Evolutionary conservation across 1,284 basidiomycete species (phyloP).

Genomic region (Malassezia nana): DNA sequence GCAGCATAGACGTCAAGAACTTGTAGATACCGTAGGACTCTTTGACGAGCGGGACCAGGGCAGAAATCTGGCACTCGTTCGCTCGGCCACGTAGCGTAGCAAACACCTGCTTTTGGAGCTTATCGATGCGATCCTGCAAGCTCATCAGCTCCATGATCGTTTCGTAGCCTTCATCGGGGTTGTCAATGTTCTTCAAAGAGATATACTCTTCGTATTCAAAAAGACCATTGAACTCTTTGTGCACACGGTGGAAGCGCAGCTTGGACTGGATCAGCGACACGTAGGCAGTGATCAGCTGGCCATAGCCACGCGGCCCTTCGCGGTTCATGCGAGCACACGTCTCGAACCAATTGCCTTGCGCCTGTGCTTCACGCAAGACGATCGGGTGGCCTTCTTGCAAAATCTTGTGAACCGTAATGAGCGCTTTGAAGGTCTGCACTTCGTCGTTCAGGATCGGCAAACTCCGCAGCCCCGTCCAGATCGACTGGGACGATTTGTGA

Average conservation of each 20-base stretch:
- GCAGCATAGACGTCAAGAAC: conserved; percentile 48
- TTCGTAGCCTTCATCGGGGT: conserved; percentile 48
- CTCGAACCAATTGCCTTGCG: conserved; percentile 47
- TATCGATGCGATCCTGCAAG: conserved; percentile 47
- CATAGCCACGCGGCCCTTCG: conserved; percentile 32
- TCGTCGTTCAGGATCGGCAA: conserved; percentile 47
- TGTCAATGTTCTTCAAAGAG: conserved; percentile 49
- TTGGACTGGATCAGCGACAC: conserved; percentile 45
- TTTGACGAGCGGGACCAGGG: conserved; percentile 46
- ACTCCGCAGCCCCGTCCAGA: conserved; percentile 45
- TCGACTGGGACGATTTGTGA: conserved; percentile 44
- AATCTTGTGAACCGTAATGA: conserved; percentile 47
- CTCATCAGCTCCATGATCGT: conserved; percentile 49
- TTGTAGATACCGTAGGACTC: conserved; percentile 49
- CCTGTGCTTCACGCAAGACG: conserved; percentile 43
- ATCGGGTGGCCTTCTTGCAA: conserved; percentile 45
- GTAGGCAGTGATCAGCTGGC: conserved; percentile 42
- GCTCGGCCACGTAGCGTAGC: conserved; percentile 38
- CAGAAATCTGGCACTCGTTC: conserved; percentile 47
- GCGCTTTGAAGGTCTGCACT: conserved; percentile 48
- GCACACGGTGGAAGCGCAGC: conserved; percentile 46
- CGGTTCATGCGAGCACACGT: conserved; percentile 42
- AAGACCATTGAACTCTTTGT: conserved; percentile 48
- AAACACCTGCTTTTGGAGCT: conserved; percentile 47
- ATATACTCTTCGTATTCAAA: conserved; percentile 49